Conservation (phyloP, 345 rosid species). For the Fremontodendron californicum region DNA sequence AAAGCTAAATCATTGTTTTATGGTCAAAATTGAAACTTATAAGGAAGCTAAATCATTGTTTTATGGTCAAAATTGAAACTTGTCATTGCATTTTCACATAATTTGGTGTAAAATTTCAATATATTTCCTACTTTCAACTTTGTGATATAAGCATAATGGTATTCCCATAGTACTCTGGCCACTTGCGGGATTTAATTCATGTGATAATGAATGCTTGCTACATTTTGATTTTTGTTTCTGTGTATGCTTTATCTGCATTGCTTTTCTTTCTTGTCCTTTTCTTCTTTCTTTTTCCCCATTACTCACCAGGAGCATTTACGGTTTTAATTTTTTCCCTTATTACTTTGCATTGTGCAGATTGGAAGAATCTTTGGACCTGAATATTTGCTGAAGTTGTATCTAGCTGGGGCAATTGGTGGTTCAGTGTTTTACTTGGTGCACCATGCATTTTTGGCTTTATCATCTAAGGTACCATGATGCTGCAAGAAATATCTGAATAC, state of each 20-base stretch:
- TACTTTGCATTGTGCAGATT: slow-evolving; percentile 39
- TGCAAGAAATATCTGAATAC: not conserved
- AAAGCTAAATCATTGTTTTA: not conserved
- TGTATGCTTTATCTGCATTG: not conserved
- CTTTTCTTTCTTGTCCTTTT: not conserved
- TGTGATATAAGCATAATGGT: not conserved
- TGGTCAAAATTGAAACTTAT: not conserved
- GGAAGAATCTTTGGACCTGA: slow-evolving; percentile 64
- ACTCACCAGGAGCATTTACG: not conserved
- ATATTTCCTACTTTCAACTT: not conserved
- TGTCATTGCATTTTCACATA: not conserved
- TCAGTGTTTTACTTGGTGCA: slow-evolving; percentile 70
- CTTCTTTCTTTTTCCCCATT: not conserved
- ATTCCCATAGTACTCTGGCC: not conserved
- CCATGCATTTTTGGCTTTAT: slow-evolving; percentile 47
- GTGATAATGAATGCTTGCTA: not conserved
- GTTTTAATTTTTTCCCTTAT: not conserved
- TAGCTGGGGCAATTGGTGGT: slow-evolving; percentile 82
- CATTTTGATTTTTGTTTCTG: not conserved
- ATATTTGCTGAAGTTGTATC: slow-evolving; percentile 63
- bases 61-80: not conserved
- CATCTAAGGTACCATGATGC: slow-evolving; percentile 48
- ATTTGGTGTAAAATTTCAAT: not conserved
- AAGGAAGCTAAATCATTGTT: no score
- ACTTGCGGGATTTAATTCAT: not conserved